Evolutionary conservation across 768 basidiomycete species (phyloP).

Genomic region (Phallus indusiatus): DNA sequence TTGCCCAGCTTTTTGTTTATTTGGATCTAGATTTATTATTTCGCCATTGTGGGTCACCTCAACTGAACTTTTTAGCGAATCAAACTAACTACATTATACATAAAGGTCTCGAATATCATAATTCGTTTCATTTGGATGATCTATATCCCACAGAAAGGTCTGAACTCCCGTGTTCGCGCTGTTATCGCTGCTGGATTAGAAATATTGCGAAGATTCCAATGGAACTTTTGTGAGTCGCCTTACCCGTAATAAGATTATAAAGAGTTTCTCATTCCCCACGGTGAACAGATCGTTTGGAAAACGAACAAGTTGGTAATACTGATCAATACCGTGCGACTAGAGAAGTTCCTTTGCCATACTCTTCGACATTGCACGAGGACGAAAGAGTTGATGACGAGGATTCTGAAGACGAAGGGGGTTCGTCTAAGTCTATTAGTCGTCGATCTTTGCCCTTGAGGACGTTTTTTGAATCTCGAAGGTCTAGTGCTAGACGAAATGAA

Average conservation of each 20-base stretch:
- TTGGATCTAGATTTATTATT: conserved; percentile 56
- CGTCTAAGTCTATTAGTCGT: not conserved
- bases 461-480: not conserved
- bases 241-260: not conserved
- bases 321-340: conserved; percentile 86
- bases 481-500: not conserved
- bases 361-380: conserved; percentile 32
- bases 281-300: conserved; percentile 63
- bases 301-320: conserved; percentile 88
- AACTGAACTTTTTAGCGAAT: not conserved
- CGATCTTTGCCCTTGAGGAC: not conserved
- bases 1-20: not conserved
- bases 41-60: conserved; percentile 51
- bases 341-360: conserved; percentile 79
- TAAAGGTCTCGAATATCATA: conserved; percentile 57
- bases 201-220: conserved; percentile 71
- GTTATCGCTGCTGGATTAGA: conserved; percentile 69
- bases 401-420: conserved; percentile 31
- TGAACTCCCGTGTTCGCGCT: conserved; percentile 41
- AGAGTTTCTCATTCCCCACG: not conserved
- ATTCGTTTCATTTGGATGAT: conserved; percentile 78
- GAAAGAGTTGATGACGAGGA: conserved; percentile 34
- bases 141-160: conserved; percentile 51
- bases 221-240: conserved; percentile 75
- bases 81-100: too few species aligned